These are phyloP conservation scores for Xylariaceae sp. DNA, from an alignment of 2,329 filamentous ascomycete species.

Conservation along the genomic window DNA sequence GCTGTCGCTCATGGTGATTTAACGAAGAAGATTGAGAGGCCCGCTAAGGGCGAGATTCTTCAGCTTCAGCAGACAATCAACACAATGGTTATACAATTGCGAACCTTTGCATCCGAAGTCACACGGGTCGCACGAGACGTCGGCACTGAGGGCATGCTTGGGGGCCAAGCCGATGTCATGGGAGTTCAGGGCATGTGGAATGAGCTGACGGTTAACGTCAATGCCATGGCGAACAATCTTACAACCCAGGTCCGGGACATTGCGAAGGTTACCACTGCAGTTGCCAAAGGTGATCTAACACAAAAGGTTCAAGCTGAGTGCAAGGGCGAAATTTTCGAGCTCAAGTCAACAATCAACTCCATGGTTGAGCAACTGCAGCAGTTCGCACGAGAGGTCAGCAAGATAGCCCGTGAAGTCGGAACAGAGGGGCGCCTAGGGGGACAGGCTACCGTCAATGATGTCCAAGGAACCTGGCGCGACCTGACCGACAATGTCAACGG, in stretches of 20 bases:
- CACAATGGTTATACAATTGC: slow-evolving; percentile 81
- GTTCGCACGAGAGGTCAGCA: slow-evolving; percentile 94
- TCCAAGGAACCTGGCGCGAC: slow-evolving; percentile 95
- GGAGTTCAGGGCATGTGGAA: slow-evolving; percentile 87
- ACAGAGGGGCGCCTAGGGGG: slow-evolving; percentile 92
- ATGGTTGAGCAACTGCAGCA: slow-evolving; percentile 98
- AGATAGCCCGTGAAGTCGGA: slow-evolving; percentile 91
- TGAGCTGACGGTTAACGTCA: slow-evolving; percentile 78
- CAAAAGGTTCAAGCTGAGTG: slow-evolving; percentile 94
- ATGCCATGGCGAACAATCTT: slow-evolving; percentile 82
- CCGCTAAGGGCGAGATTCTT: slow-evolving; percentile 74
- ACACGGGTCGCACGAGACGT: slow-evolving; percentile 78
- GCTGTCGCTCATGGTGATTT: slow-evolving; percentile 78
- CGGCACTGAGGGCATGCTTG: slow-evolving; percentile 76
- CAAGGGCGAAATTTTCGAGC: slow-evolving; percentile 84
- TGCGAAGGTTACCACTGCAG: slow-evolving; percentile 70
- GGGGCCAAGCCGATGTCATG: slow-evolving; percentile 76
- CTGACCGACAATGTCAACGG: slow-evolving; percentile 94
- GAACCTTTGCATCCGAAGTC: slow-evolving; percentile 79
- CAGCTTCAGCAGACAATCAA: slow-evolving; percentile 83
- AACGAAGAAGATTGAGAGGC: slow-evolving; percentile 77
- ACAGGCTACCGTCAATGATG: slow-evolving; percentile 91
- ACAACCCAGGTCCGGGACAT: slow-evolving; percentile 93
- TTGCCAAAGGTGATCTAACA: slow-evolving; percentile 81
- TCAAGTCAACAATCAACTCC: slow-evolving; percentile 98